Evolutionary conservation across 2,329 filamentous ascomycete species (phyloP), one percentile per base, ranked within the genome.

Genomic region (Diaporthe ilicicola): DNA sequence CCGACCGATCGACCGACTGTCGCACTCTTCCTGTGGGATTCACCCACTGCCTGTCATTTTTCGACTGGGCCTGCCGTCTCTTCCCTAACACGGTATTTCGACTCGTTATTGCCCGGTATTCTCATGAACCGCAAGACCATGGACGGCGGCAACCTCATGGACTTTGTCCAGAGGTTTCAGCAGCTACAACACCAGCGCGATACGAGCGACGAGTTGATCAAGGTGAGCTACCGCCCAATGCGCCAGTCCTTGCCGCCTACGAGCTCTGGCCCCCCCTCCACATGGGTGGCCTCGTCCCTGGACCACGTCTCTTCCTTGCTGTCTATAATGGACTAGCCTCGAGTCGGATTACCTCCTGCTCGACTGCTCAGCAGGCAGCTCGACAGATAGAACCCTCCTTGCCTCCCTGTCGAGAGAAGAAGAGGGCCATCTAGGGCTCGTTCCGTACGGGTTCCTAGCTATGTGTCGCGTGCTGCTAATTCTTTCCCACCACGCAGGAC

Each of bases 81-180:
- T 39, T 19, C 34, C n/a, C 42, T 34, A n/a, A 19, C 59, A 50
- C 59, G 9, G 37, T 32, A 19, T 24, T 3, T 37, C 24, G 59
- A 44, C 44, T 32, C n/a, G n/a, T 50, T 44, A 50, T 50, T 50
- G 59, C 59, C 44, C 29, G 29, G 59, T n/a, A 34, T 24, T 64
- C 59, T 32, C 59, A 68, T 68, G 66, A 55, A 68, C 66, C 53
- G 53, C 53, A 68, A 68, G 46, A 68, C 55, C 9, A 68, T 68
- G 53, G 66, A 68, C 24, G 53, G 53, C 32, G 65, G 65, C 27
- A 56, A 56, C 66, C 29, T 68, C 8, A 39, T 68, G 66, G 82
- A 84, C 56, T 87, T 89, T 74, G 76, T 86, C 72, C 78, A 82
- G 59, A 82, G 87, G 10, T 88, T 84, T 74, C 82, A 84, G 55